Evolutionary conservation across 164 flowering plant species (phyloP).

Genomic region (Saururus chinensis): DNA sequence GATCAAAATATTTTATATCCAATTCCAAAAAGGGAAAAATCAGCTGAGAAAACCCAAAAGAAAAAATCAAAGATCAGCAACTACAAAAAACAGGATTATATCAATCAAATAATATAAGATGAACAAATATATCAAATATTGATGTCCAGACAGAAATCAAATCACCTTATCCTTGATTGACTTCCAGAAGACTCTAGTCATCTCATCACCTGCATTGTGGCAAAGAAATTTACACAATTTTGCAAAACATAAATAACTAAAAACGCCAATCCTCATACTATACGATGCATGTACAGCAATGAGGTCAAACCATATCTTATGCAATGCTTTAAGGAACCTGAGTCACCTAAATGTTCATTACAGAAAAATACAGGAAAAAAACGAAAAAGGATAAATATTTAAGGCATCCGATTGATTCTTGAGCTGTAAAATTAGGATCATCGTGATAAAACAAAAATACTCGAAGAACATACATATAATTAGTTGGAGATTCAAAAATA

Average conservation of each 20-base stretch:
- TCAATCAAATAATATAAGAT: background rate
- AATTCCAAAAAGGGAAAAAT: conserved; percentile 83
- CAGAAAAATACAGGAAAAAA: no score
- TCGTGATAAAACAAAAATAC: no score
- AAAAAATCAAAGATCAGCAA: background rate
- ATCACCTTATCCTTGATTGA: conserved; percentile 84
- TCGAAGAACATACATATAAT: no score
- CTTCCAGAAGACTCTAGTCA: conserved; percentile 90
- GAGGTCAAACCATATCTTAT: no score
- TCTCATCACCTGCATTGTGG: conserved; percentile 71
- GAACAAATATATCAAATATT: background rate
- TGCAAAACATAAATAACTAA: background rate
- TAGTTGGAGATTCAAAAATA: no score
- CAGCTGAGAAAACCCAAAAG: conserved; percentile 37
- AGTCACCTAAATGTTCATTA: no score
- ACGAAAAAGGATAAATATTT: no score
- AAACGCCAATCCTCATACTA: background rate
- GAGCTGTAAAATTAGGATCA: no score
- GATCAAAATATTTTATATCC: conserved; percentile 94
- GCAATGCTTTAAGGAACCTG: no score
- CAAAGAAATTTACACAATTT: background rate
- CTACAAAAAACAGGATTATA: background rate
- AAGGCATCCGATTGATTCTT: no score
- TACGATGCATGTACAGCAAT: no score
- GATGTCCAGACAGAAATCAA: background rate